A percentile compares a stretch with the other conserved stretches of the same genome.
phyloP scores from a whole-genome alignment of 257 asterid species.

The Capsicum pubescens region DNA sequence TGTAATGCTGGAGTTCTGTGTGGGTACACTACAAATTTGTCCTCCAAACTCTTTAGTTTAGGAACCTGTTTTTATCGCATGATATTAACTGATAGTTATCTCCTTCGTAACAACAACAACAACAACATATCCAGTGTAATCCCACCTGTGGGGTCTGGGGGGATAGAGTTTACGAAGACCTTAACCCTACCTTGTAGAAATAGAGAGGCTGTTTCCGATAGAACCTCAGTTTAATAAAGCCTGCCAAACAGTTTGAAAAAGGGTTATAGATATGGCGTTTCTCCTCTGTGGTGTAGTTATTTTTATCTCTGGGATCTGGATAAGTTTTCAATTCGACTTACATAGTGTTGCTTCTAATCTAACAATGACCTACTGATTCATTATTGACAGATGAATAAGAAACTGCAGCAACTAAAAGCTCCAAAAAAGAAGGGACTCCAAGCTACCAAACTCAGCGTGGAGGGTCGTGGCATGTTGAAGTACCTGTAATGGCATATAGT shows the following conservation, averaged over 20 bases:
- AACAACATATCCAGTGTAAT: too few species aligned
- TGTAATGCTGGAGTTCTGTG: background rate
- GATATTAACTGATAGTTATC: background rate
- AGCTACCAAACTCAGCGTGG: conserved; percentile 87
- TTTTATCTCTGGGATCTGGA: background rate
- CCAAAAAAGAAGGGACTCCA: conserved; percentile 80
- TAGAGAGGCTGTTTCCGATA: too few species aligned
- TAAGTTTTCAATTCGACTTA: background rate
- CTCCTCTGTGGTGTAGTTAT: background rate
- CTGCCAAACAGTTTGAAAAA: too few species aligned
- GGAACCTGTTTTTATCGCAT: background rate
- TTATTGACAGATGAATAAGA: conserved; percentile 73
- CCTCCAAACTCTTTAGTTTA: background rate
- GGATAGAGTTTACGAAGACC: too few species aligned
- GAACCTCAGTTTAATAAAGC: too few species aligned
- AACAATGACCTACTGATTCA: background rate
- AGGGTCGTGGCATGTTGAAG: conserved; percentile 92
- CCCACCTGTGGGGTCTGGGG: too few species aligned
- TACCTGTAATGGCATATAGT: conserved; percentile 49
- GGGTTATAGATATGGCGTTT: too few species aligned
- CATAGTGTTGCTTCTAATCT: background rate
- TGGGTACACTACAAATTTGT: background rate
- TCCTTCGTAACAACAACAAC: too few species aligned
- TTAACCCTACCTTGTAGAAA: too few species aligned
- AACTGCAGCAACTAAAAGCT: conserved; percentile 81